These are phyloP conservation scores for Crithidia expoeki DNA, from an alignment of 208 protist genomes.

Conservation along the genomic window DNA sequence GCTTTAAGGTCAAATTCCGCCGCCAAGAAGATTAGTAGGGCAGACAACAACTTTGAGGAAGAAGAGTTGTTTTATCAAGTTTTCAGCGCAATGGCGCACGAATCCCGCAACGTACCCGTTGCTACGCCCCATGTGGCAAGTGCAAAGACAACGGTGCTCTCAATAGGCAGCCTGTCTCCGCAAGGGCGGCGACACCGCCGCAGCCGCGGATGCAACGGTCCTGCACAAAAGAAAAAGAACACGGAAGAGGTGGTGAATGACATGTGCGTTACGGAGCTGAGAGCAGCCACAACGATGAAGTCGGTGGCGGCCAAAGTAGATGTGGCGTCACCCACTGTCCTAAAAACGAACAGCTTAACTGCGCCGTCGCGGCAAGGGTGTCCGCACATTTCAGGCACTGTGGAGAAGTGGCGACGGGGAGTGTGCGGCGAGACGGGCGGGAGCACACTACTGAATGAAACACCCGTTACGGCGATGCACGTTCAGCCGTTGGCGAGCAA, in stretches of 20 bases:
- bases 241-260: neutral
- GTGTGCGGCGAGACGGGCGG: neutral
- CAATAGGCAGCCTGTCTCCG: neutral
- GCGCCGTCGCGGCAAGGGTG: neutral
- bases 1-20: neutral
- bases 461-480: no score
- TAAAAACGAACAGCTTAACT: no score
- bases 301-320: no score
- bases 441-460: no score
- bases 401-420: neutral
- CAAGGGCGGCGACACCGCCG: slow-evolving; percentile 7
- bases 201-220: slow-evolving; percentile 1
- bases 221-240: neutral
- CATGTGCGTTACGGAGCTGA: neutral
- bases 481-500: no score
- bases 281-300: neutral
- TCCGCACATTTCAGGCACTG: neutral
- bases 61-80: no score
- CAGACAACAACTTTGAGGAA: no score
- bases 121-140: neutral
- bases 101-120: neutral
- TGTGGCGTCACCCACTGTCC: no score
- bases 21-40: no score
- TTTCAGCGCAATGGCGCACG: no score
- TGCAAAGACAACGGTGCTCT: neutral